phyloP scores from a whole-genome alignment of 1,139 yeast genomes.

The Geotrichum aggregatum region DNA sequence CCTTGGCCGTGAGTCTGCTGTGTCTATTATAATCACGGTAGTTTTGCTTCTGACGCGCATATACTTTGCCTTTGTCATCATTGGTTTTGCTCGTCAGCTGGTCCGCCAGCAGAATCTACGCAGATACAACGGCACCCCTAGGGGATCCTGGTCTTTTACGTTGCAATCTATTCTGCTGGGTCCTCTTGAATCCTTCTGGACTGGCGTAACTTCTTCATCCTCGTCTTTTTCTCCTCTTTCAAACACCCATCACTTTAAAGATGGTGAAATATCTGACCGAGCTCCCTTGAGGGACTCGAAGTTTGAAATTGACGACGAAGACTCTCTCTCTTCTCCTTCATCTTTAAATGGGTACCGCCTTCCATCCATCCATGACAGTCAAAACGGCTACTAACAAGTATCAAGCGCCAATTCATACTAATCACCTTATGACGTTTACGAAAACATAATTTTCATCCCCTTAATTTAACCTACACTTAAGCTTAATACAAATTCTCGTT shows the following conservation, averaged over 20 bases:
- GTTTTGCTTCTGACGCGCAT: slow-evolving; percentile 52
- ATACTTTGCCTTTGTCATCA: slow-evolving; percentile 61
- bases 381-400: no score
- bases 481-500: no score
- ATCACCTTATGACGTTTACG: no score
- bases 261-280: neutral
- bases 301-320: neutral
- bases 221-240: slow-evolving; percentile 6
- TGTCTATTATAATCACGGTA: slow-evolving; percentile 57
- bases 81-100: slow-evolving; percentile 53
- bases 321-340: neutral
- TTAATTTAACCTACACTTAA: no score
- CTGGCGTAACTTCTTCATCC: slow-evolving; percentile 43
- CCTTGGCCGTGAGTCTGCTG: slow-evolving; percentile 63
- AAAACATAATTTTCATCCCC: no score
- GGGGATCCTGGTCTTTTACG: slow-evolving; percentile 34
- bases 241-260: neutral
- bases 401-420: no score
- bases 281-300: neutral
- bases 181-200: slow-evolving; percentile 38
- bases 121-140: slow-evolving; percentile 37
- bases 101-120: slow-evolving; percentile 38
- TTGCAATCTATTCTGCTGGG: slow-evolving; percentile 33
- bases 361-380: no score
- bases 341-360: neutral